These are phyloP conservation scores for Sarocladium kiliense DNA, from an alignment of 2,329 filamentous ascomycete genomes.

Conservation along the genomic window DNA sequence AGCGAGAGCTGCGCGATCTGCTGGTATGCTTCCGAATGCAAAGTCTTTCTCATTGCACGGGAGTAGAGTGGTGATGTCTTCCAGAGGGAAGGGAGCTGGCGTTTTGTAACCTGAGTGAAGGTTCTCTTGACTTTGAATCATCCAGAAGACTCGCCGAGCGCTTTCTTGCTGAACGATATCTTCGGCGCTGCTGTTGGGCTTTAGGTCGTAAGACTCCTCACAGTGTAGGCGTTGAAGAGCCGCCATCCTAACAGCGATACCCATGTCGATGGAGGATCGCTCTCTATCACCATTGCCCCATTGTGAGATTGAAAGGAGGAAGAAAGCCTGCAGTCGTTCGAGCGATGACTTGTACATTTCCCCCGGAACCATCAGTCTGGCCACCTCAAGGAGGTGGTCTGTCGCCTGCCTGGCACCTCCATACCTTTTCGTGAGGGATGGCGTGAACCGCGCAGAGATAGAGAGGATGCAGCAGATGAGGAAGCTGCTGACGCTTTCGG, in stretches of 20 bases:
- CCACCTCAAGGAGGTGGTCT: conserved; percentile 20
- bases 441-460: conserved; percentile 26
- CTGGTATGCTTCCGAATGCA: conserved; percentile 25
- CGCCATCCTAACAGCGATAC: conserved; percentile 30
- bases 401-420: conserved; percentile 19
- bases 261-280: conserved; percentile 29
- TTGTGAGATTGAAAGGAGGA: conserved; percentile 25
- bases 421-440: conserved; percentile 19
- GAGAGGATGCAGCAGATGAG: conserved; percentile 23
- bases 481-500: conserved; percentile 20
- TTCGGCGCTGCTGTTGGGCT: conserved; percentile 18
- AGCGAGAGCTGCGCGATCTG: conserved; percentile 23
- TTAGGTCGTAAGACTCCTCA: conserved; percentile 28
- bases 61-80: conserved; percentile 29
- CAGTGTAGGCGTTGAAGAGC: conserved; percentile 28
- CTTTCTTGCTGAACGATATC: conserved; percentile 26
- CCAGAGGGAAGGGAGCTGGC: conserved; percentile 25
- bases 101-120: conserved; percentile 29
- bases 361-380: conserved; percentile 17
- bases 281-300: conserved; percentile 28
- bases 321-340: conserved; percentile 25
- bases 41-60: conserved; percentile 33
- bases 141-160: conserved; percentile 31
- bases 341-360: conserved; percentile 25
- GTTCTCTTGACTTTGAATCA: conserved; percentile 31